Base-by-base conservation (phyloP, 176 grass and related monocot genomes). In the Tuctoria greenei region DNA sequence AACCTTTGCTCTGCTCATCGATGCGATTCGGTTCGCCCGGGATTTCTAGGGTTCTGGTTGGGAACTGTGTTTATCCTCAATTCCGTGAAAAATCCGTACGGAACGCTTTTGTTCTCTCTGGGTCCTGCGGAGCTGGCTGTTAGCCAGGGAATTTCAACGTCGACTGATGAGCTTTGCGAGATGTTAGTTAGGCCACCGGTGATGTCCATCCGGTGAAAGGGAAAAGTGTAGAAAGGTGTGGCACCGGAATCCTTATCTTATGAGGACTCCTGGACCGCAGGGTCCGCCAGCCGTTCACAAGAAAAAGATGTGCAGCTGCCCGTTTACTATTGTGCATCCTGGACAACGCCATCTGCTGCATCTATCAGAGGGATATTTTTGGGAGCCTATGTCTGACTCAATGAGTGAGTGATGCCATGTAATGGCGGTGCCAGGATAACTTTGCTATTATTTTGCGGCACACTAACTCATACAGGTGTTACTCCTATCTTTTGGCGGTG, bases 211-310 rank as follows among this genome's bases (percentile, higher is more conserved):
- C 46, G 9, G n/a, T 11, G 72, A 36, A 13, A 47, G 50, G 39
- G 38, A n/a, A 14, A 67, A 82, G 61, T 38, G 37, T 50, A 26
- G 61, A 46, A 57, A 45, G 49, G 25, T 23, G 38, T 57, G 38
- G 20, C 17, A 20, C 20, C 31, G 60, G 28, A 76, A 75, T 69
- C 72, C 71, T 83, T 83, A 68, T 83, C 81, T 76, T 49, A n/a
- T 68, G 50, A 49, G 50, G 10, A 35, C 44, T 75, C 26, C 40
- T 68, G 54, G 51, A 60, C 61, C 25, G 50, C 47, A 35, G 24
- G 62, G 70, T 51, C 69, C 25, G 61, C 67, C 80, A 67, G 62
- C 75, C 40, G 17, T 26, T 64, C 2, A 25, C 54, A 57, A 10
- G 9, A 7, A 75, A 83, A 83, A 56, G 63, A 60, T 57, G 50